Conservation (phyloP, 1,284 basidiomycete genomes). For the Rhodotorula sp. region DNA sequence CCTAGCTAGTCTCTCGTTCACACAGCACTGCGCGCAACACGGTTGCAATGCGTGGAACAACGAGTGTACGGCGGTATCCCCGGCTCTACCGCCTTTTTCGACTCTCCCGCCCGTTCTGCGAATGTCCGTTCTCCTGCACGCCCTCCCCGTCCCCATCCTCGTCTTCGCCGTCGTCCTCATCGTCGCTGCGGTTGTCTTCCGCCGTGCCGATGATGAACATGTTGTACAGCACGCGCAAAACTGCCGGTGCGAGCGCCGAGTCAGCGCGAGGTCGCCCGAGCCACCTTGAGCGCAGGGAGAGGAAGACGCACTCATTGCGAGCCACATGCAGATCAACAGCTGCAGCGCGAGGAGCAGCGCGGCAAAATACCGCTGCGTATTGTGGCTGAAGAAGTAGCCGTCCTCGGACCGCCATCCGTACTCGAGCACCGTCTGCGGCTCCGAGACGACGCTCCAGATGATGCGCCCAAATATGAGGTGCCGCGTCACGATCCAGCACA, state of each 20-base stretch:
- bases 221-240: slow-evolving; percentile 71
- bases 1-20: background rate
- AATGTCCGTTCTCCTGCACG: background rate
- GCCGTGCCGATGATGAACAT: slow-evolving; percentile 70
- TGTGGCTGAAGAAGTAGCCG: slow-evolving; percentile 62
- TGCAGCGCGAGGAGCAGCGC: slow-evolving; percentile 65
- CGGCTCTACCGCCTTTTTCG: background rate
- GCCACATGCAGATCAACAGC: slow-evolving; percentile 53
- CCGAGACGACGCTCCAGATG: slow-evolving; percentile 63
- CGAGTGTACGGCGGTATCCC: background rate
- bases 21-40: background rate
- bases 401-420: slow-evolving; percentile 64
- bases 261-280: slow-evolving; percentile 55
- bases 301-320: slow-evolving; percentile 24
- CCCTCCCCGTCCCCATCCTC: background rate
- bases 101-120: background rate
- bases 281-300: no score
- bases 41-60: background rate
- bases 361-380: slow-evolving; percentile 60
- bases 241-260: background rate
- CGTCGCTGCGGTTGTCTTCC: slow-evolving; percentile 81
- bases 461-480: slow-evolving; percentile 74
- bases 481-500: slow-evolving; percentile 86
- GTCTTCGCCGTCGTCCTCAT: slow-evolving; percentile 60
- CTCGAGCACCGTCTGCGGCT: slow-evolving; percentile 58